Evolutionary conservation across 140 eudicot genomes (phyloP), one percentile per base, ranked within the genome.

Genomic region (Stevia rebaudiana): DNA sequence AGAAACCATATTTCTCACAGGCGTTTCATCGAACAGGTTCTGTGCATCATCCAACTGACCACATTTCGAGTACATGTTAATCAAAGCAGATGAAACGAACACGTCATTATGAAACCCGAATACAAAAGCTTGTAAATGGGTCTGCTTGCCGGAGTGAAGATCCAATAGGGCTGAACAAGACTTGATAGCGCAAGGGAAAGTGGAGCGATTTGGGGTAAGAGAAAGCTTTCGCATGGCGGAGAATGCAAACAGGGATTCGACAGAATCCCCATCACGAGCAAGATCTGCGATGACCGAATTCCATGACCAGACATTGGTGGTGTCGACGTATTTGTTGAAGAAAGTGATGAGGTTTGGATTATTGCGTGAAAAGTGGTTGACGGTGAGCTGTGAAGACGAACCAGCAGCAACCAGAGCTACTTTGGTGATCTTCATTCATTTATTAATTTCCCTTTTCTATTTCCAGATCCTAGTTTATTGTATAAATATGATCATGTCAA

Each of bases 191-290:
- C 98, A 87, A 15, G 98, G 98, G 57, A 91, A 91, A 13, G 89
- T 73, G 8, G 94, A 80, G 35, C 91, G 85, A 68, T 82, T 83
- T 50, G 98, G 98, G 15, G 72, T 61, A 25, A 91, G 84, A 21
- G 86, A 79, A 31, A 79, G 84, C 49, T 80, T 84, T n/a, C 98
- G 84, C 89, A 91, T 76, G 56, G 84, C 83, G 9, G 87, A 71
- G 79, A 92, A 92, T 65, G 96, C 98, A 39, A 77, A 79, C 21
- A 92, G 92, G 72, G 96, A 84, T 43, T 88, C 96, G 30, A 75
- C 65, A 0, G 96, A 85, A 78, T 92, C 89, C 5, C 96, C 92
- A 11, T 75, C 63, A 2, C 96, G 89, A 47, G 95, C 89, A 46
- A 88, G 67, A 70, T 88, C 95, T 24, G 94, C 87, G 5, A 92